Evolutionary conservation across 495 filamentous ascomycete genomes (phyloP).

Genomic region (Cercophora samala): DNA sequence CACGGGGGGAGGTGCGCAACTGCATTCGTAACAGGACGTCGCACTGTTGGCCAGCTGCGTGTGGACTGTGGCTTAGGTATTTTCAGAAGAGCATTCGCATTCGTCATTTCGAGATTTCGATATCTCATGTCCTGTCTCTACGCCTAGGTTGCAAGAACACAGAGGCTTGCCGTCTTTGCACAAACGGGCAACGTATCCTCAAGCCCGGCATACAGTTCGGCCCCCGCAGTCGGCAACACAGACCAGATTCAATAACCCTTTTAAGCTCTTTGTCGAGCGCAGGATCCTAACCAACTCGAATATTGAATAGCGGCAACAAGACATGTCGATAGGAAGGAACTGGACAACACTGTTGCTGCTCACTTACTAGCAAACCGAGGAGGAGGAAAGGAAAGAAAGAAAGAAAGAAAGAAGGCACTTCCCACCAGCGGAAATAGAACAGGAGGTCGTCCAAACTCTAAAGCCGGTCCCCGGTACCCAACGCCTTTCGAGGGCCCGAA

Average conservation of each 20-base stretch:
- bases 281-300: conserved; percentile 1
- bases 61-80: not conserved
- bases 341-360: not conserved
- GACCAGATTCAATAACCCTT: not conserved
- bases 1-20: too few relatives aligned
- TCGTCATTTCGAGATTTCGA: not conserved
- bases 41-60: conserved; percentile 7
- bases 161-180: not conserved
- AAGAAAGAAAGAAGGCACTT: not conserved
- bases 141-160: not conserved
- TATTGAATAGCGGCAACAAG: not conserved
- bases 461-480: not conserved
- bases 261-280: conserved; percentile 6
- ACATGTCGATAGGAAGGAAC: conserved; percentile 7
- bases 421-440: not conserved
- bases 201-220: not conserved
- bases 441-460: conserved; percentile 11
- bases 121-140: not conserved
- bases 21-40: conserved; percentile 9
- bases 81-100: conserved; percentile 6
- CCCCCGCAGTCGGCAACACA: not conserved
- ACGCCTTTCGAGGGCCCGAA: conserved; percentile 14
- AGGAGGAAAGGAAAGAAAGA: too few relatives aligned
- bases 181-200: not conserved
- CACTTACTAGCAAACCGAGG: not conserved